These are phyloP conservation scores for Trichoderma sp. DNA, from an alignment of 2,329 filamentous ascomycete species.

Conservation along the genomic window DNA sequence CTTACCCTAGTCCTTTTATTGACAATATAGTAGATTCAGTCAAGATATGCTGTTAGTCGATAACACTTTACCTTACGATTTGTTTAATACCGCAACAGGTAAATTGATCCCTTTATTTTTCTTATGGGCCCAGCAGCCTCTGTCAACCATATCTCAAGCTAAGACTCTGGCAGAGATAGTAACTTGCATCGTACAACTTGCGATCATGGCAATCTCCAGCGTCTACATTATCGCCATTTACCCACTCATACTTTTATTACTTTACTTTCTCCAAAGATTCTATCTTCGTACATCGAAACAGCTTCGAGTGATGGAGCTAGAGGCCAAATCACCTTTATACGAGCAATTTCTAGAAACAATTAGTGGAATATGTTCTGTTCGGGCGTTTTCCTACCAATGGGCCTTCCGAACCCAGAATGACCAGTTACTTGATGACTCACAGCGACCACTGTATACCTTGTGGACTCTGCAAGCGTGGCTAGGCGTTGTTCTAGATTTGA, in stretches of 20 bases:
- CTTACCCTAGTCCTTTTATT: background rate
- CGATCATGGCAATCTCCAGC: background rate
- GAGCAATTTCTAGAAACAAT: background rate
- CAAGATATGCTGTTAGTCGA: background rate
- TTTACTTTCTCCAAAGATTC: background rate
- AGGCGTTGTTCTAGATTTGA: background rate
- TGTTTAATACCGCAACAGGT: background rate
- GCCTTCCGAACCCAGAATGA: background rate
- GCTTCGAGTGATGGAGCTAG: background rate
- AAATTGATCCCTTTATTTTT: background rate
- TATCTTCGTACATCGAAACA: background rate
- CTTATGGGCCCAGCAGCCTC: background rate
- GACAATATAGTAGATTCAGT: background rate
- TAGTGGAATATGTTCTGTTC: background rate
- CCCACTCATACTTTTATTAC: background rate
- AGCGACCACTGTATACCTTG: background rate
- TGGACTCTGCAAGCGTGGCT: background rate
- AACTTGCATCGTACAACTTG: background rate
- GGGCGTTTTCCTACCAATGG: background rate
- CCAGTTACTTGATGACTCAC: background rate
- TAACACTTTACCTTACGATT: background rate
- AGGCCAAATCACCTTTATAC: background rate
- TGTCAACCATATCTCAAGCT: background rate
- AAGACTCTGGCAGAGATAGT: background rate
- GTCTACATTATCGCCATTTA: background rate